These are phyloP conservation scores for Dryas alaskensis DNA, from an alignment of 306 rosid species.

Conservation along the genomic window DNA sequence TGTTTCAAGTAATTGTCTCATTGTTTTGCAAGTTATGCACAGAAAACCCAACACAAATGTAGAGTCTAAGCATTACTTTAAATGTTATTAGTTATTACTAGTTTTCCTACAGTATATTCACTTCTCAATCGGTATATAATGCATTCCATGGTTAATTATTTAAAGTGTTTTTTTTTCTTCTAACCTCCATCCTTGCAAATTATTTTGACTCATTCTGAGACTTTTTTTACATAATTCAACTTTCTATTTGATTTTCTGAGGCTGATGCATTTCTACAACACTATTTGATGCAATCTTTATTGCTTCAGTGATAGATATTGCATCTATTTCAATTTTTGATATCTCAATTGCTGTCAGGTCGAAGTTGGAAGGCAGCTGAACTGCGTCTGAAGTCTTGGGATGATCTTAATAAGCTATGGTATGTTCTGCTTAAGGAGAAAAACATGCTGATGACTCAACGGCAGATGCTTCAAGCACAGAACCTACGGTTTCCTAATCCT, in stretches of 20 bases:
- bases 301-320: neutral
- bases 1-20: neutral
- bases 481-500: conserved; percentile 73
- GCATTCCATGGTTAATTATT: neutral
- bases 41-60: neutral
- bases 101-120: neutral
- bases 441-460: conserved; percentile 96
- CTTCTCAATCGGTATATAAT: neutral
- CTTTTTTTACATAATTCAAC: neutral
- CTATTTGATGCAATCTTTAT: neutral
- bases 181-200: neutral
- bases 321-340: neutral
- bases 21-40: neutral
- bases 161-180: neutral
- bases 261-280: neutral
- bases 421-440: conserved; percentile 86
- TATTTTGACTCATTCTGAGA: neutral
- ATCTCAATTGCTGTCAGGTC: conserved; percentile 46
- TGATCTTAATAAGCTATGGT: conserved; percentile 90
- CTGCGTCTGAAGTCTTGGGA: conserved; percentile 94
- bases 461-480: conserved; percentile 92
- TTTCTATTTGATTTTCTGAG: neutral
- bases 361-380: conserved; percentile 93
- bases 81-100: no score
- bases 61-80: neutral